Conservation (phyloP, 2,329 filamentous ascomycete species). For the Bertia moriformis region DNA sequence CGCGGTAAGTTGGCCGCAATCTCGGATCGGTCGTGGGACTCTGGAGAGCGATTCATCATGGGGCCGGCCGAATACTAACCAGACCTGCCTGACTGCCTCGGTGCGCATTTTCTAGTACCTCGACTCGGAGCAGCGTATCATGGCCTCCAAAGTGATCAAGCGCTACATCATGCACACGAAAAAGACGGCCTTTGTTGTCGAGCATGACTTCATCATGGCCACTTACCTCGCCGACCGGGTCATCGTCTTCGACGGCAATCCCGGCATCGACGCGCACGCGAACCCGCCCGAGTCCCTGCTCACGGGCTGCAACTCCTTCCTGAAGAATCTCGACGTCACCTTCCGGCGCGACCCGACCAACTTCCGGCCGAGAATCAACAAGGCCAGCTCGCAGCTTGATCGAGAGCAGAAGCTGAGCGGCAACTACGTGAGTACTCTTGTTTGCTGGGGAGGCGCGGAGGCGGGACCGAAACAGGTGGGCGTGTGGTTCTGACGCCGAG, state of each 20-base stretch:
- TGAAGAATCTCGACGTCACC: conserved; percentile 93
- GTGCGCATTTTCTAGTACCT: too few relatives aligned
- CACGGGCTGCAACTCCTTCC: conserved; percentile 89
- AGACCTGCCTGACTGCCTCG: too few relatives aligned
- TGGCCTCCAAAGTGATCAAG: conserved; percentile 95
- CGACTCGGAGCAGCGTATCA: conserved; percentile 97
- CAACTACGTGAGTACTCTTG: conserved; percentile 82
- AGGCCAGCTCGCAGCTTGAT: conserved; percentile 85
- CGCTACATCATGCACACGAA: conserved; percentile 99
- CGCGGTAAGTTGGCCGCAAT: too few relatives aligned
- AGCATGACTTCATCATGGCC: conserved; percentile 99
- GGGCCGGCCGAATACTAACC: too few relatives aligned
- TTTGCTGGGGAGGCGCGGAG: too few relatives aligned
- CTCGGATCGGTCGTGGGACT: too few relatives aligned
- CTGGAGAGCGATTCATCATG: too few relatives aligned
- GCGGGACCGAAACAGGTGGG: too few relatives aligned
- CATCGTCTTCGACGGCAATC: conserved; percentile 93
- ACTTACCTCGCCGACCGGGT: conserved; percentile 72
- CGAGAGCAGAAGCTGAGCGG: conserved; percentile 89
- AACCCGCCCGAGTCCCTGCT: conserved; percentile 83
- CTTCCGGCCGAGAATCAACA: conserved; percentile 96
- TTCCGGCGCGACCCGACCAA: conserved; percentile 96
- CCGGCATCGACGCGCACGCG: conserved; percentile 74
- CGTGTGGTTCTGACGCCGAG: too few relatives aligned
- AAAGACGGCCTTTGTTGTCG: conserved; percentile 97